Evolutionary conservation across 306 rosid genomes (phyloP).

Genomic region (Trichosanthes cucumerina): DNA sequence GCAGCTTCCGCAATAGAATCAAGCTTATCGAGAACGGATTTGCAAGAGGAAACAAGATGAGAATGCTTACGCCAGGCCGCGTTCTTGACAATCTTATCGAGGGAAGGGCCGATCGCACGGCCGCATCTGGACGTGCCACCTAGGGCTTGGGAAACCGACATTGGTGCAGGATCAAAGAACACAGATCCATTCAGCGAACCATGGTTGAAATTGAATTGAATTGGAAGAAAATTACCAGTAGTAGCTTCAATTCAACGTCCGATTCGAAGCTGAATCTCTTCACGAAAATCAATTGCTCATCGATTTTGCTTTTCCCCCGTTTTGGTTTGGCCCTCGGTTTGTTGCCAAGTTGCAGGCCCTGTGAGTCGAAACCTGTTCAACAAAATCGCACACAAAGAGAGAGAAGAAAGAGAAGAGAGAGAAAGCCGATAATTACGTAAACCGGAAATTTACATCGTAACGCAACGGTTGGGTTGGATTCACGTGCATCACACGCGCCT

Average conservation of each 20-base stretch:
- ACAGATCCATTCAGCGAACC: constrained; percentile 17
- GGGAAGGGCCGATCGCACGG: constrained; percentile 75
- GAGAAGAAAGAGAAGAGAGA: not conserved
- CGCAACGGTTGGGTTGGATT: not conserved
- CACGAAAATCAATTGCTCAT: not conserved
- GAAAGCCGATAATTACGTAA: not conserved
- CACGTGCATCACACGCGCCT: constrained; percentile 4
- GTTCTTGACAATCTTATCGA: constrained; percentile 89
- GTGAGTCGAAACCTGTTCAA: constrained; percentile 1
- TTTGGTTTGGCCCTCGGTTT: not conserved
- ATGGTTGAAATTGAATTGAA: not conserved
- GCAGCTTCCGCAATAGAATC: constrained; percentile 46
- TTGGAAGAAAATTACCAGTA: not conserved
- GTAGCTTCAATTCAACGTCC: not conserved
- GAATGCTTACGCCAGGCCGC: constrained; percentile 99
- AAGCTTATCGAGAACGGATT: constrained; percentile 82
- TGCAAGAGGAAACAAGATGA: constrained; percentile 79
- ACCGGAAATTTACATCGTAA: not conserved
- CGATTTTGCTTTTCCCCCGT: not conserved
- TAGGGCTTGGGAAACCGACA: constrained; percentile 88
- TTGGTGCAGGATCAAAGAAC: constrained; percentile 25
- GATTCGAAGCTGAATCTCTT: not conserved
- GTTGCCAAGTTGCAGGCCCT: not conserved
- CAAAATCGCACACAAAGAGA: not conserved
- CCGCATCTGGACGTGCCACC: constrained; percentile 90